phyloP scores from a whole-genome alignment of 495 filamentous ascomycete species.

The Tuber umbilicatum region DNA sequence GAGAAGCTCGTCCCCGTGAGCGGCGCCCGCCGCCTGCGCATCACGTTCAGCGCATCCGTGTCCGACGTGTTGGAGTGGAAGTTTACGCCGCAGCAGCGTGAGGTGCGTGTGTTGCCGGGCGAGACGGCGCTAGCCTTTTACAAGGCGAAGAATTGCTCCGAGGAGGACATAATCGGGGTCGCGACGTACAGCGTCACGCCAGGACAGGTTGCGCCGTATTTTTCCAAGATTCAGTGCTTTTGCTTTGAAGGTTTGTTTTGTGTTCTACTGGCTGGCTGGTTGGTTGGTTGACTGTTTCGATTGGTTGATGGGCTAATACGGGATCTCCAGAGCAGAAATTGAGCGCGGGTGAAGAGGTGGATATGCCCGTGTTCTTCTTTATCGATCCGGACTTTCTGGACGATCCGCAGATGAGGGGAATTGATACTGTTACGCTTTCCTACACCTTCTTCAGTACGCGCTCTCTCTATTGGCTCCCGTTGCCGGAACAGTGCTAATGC shows the following conservation, averaged over 20 bases:
- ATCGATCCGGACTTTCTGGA: conserved; percentile 92
- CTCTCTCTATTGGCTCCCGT: background rate
- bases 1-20: conserved; percentile 68
- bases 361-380: conserved; percentile 99
- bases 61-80: conserved; percentile 96
- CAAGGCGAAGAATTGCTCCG: conserved; percentile 84
- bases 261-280: background rate
- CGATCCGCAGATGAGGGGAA: conserved; percentile 84
- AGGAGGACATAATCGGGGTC: conserved; percentile 90
- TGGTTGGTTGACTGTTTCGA: background rate
- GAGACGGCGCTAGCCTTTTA: conserved; percentile 98
- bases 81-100: conserved; percentile 91
- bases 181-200: conserved; percentile 97
- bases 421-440: conserved; percentile 88
- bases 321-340: conserved; percentile 60
- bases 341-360: conserved; percentile 91
- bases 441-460: conserved; percentile 98
- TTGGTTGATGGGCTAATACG: conserved; percentile 5
- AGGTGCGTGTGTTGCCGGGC: conserved; percentile 88
- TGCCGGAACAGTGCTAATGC: conserved; percentile 36
- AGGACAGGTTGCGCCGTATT: conserved; percentile 92
- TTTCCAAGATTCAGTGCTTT: conserved; percentile 99
- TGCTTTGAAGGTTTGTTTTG: conserved; percentile 67
- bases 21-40: conserved; percentile 73
- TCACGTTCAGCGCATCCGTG: conserved; percentile 91